Evolutionary conservation across 768 basidiomycete species (phyloP), one percentile per base, ranked within the genome.

Genomic region (Lepiota venenata): DNA sequence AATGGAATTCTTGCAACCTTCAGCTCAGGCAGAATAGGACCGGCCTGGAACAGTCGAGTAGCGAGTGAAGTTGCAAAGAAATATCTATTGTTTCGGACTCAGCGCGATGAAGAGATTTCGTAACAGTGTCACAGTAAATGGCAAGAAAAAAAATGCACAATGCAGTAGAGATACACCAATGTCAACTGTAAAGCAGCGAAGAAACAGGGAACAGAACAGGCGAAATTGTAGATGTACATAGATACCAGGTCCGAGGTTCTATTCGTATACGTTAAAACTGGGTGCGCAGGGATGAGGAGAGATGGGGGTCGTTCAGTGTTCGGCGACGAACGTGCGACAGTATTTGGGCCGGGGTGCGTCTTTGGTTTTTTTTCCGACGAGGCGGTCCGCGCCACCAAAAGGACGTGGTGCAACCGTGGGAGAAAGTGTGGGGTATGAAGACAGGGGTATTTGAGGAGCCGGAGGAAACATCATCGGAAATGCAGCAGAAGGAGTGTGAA

Each of bases 161-260:
- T 54, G 51, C 44, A 40, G 38, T 54, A 54, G 15, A 47, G 47
- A 32, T 54, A 54, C 45, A 54, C 7, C 18, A 43, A 35, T 54
- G 45, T 39, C 45, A 40, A 54, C 36, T 47, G 52, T 46, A 39
- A 47, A 21, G n/a, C 36, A 47, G 11, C 32, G 32, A 8, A 32
- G 41, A 43, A 32, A 18, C 29, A 4, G 12, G 45, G 21, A 18
- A 22, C 40, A 15, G 32, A 40, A n/a, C 18, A 41, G 22, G 40
- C 42, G 36, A n/a, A 38, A 18, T 2, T 29, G 27, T 40, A 38
- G 47, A 32, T 47, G 52, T 54, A 41, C 52, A 47, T 54, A 54
- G 36, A 54, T 54, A 41, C 18, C 32, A 12, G 27, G 52, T 54
- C 52, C 37, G 35, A 32, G 41, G 52, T 47, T 54, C 52, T 29